These are phyloP conservation scores for Vitis rotundifolia DNA, from an alignment of 164 flowering plant species.

Conservation along the genomic window DNA sequence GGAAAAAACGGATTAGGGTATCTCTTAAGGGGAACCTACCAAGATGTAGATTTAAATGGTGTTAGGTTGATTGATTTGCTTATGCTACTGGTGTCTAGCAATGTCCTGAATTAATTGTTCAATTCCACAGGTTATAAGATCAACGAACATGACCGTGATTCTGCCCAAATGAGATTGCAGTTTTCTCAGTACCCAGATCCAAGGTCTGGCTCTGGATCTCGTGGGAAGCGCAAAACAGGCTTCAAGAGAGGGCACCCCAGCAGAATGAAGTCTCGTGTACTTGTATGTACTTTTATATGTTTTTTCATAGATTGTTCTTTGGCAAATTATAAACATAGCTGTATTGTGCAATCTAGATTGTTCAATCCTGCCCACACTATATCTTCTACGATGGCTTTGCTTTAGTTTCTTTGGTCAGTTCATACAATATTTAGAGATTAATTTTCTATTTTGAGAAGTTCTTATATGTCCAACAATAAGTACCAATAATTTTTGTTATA, in stretches of 20 bases:
- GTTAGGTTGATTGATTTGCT: background rate
- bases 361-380: background rate
- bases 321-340: background rate
- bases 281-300: background rate
- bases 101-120: slow-evolving; percentile 1
- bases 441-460: too few relatives aligned
- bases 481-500: too few relatives aligned
- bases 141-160: slow-evolving; percentile 61
- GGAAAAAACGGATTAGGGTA: too few relatives aligned
- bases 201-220: slow-evolving; percentile 41
- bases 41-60: background rate
- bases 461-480: too few relatives aligned
- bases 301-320: background rate
- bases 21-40: too few relatives aligned
- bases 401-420: too few relatives aligned
- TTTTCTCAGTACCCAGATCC: slow-evolving; percentile 71
- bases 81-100: too few relatives aligned
- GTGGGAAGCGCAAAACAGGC: slow-evolving; percentile 36
- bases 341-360: background rate
- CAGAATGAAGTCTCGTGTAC: background rate
- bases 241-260: background rate
- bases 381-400: too few relatives aligned
- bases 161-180: slow-evolving; percentile 57
- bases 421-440: too few relatives aligned
- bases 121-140: slow-evolving; percentile 54